Percentiles rank a stretch among this genome's conserved stretches.
Conservation (phyloP, 148 eudicot genomes). For the Rhododendron kiyosumense region DNA sequence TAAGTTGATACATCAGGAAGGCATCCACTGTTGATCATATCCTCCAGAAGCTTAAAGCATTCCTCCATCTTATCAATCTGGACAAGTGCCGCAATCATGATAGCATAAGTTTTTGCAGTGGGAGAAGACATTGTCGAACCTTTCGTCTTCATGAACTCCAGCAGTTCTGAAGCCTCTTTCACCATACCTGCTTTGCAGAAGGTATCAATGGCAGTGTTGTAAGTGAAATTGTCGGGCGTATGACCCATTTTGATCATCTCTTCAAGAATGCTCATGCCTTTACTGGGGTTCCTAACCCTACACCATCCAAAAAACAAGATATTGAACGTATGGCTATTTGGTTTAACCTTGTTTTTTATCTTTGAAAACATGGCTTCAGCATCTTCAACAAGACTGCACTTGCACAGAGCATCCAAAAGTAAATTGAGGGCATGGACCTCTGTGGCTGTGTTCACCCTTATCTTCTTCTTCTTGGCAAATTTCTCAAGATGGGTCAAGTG, state of each 20-base stretch:
- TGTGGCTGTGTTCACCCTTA: slow-evolving; percentile 60
- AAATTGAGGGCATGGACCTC: slow-evolving; percentile 79
- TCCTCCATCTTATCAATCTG: slow-evolving; percentile 58
- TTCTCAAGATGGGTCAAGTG: slow-evolving; percentile 66
- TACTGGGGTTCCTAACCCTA: slow-evolving; percentile 65
- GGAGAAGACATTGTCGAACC: slow-evolving; percentile 66
- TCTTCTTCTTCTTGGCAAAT: slow-evolving; percentile 74
- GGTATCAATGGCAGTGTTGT: slow-evolving; percentile 83
- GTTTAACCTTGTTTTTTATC: slow-evolving; percentile 50
- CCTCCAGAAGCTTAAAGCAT: slow-evolving; percentile 50
- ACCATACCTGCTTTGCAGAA: slow-evolving; percentile 79
- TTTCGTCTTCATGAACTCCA: slow-evolving; percentile 63
- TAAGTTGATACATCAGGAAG: slow-evolving; percentile 94
- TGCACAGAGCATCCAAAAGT: slow-evolving; percentile 86
- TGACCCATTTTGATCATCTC: slow-evolving; percentile 66
- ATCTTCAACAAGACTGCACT: slow-evolving; percentile 72
- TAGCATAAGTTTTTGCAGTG: slow-evolving; percentile 77
- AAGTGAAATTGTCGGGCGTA: slow-evolving; percentile 70
- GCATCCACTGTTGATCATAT: slow-evolving; percentile 77
- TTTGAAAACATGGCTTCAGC: slow-evolving; percentile 62
- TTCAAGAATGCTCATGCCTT: slow-evolving; percentile 65
- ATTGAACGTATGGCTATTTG: slow-evolving; percentile 67
- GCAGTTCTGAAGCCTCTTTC: slow-evolving; percentile 56
- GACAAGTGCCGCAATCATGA: slow-evolving; percentile 67
- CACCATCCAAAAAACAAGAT: slow-evolving; percentile 96